Evolutionary conservation across 2,329 filamentous ascomycete species (phyloP).

Genomic region (Tolypocladium endophyticum): DNA sequence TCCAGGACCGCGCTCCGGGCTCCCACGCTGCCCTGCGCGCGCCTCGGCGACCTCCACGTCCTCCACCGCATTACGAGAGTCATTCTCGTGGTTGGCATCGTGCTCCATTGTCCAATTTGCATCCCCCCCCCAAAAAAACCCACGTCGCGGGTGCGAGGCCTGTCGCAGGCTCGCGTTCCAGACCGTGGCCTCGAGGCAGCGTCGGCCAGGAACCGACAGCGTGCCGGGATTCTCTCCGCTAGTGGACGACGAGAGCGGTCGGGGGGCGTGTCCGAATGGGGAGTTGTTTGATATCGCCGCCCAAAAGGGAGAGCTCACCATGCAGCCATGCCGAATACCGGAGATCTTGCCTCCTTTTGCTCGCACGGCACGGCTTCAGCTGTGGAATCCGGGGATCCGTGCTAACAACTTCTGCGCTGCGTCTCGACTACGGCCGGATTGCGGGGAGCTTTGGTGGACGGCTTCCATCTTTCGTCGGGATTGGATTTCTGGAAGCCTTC

Average conservation of each 20-base stretch:
- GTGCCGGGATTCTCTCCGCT: background rate
- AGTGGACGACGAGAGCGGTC: no score
- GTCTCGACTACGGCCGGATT: background rate
- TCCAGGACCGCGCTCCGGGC: background rate
- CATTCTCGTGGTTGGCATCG: background rate
- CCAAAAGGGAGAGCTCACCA: background rate
- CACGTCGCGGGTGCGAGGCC: background rate
- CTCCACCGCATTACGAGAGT: slow-evolving; percentile 1
- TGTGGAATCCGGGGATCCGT: background rate
- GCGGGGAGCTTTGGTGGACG: background rate
- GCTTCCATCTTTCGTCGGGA: background rate
- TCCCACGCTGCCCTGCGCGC: background rate
- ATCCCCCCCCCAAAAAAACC: background rate
- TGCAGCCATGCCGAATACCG: background rate
- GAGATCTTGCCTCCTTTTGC: background rate
- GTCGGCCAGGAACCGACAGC: background rate
- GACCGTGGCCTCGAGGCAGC: background rate
- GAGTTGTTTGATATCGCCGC: background rate
- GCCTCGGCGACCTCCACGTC: background rate
- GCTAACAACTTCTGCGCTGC: background rate
- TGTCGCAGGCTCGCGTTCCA: background rate
- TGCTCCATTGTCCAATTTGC: background rate
- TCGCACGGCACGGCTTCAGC: background rate
- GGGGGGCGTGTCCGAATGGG: background rate
- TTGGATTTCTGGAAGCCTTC: background rate